Evolutionary conservation across 208 protist genomes (phyloP).

Genomic region (Porcisia deanei): DNA sequence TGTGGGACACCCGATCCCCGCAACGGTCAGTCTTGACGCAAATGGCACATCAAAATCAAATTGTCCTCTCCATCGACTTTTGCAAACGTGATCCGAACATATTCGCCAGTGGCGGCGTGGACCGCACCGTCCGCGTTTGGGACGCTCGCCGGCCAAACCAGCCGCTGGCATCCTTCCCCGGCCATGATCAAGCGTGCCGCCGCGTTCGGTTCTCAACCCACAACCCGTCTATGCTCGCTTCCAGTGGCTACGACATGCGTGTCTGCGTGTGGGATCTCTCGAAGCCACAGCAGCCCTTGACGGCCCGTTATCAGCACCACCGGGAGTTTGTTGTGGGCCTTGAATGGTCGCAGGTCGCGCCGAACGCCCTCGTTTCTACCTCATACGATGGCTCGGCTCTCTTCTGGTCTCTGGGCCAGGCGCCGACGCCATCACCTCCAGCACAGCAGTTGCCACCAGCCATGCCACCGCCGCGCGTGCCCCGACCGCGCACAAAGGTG

Average conservation of each 20-base stretch:
- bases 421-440: conserved; percentile 52
- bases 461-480: conserved; percentile 73
- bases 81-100: conserved; percentile 91
- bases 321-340: conserved; percentile 90
- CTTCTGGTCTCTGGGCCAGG: conserved; percentile 67
- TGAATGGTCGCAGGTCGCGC: conserved; percentile 77
- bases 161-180: conserved; percentile 75
- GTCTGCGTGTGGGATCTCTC: conserved; percentile 89
- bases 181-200: conserved; percentile 87
- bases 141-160: conserved; percentile 76
- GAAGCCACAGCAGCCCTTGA: conserved; percentile 77
- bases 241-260: conserved; percentile 87
- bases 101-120: conserved; percentile 86
- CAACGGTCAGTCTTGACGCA: conserved; percentile 76
- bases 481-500: conserved; percentile 53
- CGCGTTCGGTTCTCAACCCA: conserved; percentile 86
- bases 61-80: conserved; percentile 90
- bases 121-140: conserved; percentile 86
- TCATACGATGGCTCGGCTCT: conserved; percentile 79
- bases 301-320: conserved; percentile 84
- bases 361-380: conserved; percentile 63
- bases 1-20: conserved; percentile 83
- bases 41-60: conserved; percentile 82
- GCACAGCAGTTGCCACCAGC: conserved; percentile 56
- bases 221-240: conserved; percentile 72